A percentile compares a stretch with the other conserved stretches of the same genome.
phyloP scores from a whole-genome alignment of 2,329 filamentous ascomycete genomes.

The Fusarium sp. region DNA sequence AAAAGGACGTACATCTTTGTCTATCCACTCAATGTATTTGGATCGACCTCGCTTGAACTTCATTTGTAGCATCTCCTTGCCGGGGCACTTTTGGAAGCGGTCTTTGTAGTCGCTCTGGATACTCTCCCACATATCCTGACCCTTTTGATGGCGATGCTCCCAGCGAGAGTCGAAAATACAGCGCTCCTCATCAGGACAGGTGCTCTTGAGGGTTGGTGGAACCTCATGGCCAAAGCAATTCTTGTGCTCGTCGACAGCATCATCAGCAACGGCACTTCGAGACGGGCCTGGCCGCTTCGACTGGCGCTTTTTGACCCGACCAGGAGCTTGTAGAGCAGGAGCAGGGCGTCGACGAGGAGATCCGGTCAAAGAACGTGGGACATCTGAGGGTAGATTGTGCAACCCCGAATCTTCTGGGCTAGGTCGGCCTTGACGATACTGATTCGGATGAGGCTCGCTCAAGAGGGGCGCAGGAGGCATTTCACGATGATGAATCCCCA shows the following conservation, averaged over 20 bases:
- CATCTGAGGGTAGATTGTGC: slow-evolving; percentile 20
- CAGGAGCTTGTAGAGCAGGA: slow-evolving; percentile 32
- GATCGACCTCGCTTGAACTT: slow-evolving; percentile 66
- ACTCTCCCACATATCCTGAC: slow-evolving; percentile 72
- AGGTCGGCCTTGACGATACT: slow-evolving; percentile 46
- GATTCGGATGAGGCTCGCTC: slow-evolving; percentile 43
- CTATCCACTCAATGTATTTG: slow-evolving; percentile 65
- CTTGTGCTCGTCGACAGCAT: slow-evolving; percentile 52
- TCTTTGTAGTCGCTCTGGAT: slow-evolving; percentile 62
- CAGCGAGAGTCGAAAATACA: slow-evolving; percentile 66
- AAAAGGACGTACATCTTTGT: slow-evolving; percentile 62
- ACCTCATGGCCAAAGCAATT: slow-evolving; percentile 55
- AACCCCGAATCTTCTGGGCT: slow-evolving; percentile 42
- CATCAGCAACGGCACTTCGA: slow-evolving; percentile 27
- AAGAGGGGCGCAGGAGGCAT: slow-evolving; percentile 45
- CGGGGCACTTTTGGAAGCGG: slow-evolving; percentile 55
- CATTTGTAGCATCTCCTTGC: slow-evolving; percentile 70
- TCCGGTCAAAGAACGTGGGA: slow-evolving; percentile 44
- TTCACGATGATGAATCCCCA: slow-evolving; percentile 48
- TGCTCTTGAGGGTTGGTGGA: slow-evolving; percentile 59
- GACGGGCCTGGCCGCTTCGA: slow-evolving; percentile 35
- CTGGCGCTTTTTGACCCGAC: slow-evolving; percentile 51
- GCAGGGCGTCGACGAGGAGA: slow-evolving; percentile 51
- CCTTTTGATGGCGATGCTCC: slow-evolving; percentile 62
- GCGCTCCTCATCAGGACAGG: slow-evolving; percentile 63